Base-by-base conservation (phyloP, 2,329 filamentous ascomycete species). In the Aspergillus sp. region DNA sequence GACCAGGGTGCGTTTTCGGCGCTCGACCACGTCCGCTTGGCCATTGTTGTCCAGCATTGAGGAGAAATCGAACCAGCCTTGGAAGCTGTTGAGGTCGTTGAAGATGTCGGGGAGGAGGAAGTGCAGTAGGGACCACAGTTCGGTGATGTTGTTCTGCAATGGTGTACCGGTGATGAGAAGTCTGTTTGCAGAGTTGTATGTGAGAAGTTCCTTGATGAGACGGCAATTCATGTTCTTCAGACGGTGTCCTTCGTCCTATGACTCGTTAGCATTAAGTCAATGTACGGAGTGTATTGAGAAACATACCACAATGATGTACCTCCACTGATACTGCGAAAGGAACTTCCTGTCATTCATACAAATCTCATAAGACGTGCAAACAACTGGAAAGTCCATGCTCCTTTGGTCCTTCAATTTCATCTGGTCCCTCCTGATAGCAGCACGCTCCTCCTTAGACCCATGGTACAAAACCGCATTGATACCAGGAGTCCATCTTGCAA, bases 151-250 rank as follows among this genome's bases (percentile, higher is more conserved):
- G 66, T 98, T 98, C 56, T 98, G 93, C 0, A 98, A 71, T 0
- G 93, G 93, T 0, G 93, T 98, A 7, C 93, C 93, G 0, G 93
- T 97, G 30, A 98, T 95, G 1, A 98, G 78, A 0, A 98, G 77
- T 48, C 93, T 81, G 37, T 94, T 96, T 0, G 90, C 89, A 0
- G 91, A 97, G 20, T 85, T 84, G 61, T 97, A 97, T 0, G 86
- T 85, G 54, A 93, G 83, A 0, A 98, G 73, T 56, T 95, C 89
- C 43, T 88, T 85, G 53, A 97, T 95, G 0, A 98, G 76, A 49
- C 88, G 87, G 25, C 91, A 94, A 44, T 97, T 90, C 53, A 95
- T 85, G 55, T 98, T 98, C 73, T 98, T 98, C 78, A 98, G 84
- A 1, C 93, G 85, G 64, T 98, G 93, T 0, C 93, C 93, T 70